These are phyloP conservation scores for Phytophthora citrophthora DNA, from an alignment of 352 stramenopile genomes.

Conservation along the genomic window DNA sequence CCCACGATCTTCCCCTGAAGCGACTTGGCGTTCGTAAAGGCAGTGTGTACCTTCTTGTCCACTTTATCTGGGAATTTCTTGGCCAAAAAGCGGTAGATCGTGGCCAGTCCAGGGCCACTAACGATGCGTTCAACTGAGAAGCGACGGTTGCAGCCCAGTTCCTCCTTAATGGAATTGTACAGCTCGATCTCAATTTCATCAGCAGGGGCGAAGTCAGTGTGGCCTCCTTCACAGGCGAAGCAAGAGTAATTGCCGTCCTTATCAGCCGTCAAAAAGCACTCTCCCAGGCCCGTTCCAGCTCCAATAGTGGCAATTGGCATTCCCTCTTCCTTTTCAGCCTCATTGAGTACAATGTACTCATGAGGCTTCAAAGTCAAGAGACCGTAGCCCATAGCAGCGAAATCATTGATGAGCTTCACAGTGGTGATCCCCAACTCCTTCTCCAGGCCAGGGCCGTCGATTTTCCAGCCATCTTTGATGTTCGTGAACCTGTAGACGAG, in stretches of 20 bases:
- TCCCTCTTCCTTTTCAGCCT: constrained; percentile 64
- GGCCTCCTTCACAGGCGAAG: constrained; percentile 94
- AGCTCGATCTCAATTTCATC: constrained; percentile 90
- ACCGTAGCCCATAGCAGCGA: constrained; percentile 97
- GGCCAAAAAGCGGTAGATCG: constrained; percentile 96
- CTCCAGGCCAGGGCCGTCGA: constrained; percentile 84
- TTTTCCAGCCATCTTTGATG: constrained; percentile 91
- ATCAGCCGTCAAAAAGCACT: constrained; percentile 95
- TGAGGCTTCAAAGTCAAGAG: constrained; percentile 94
- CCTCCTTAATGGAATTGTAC: constrained; percentile 83
- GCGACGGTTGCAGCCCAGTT: constrained; percentile 86
- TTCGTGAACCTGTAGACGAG: constrained; percentile 87
- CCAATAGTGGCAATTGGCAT: constrained; percentile 96
- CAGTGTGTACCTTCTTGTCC: constrained; percentile 76
- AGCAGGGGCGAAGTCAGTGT: constrained; percentile 95
- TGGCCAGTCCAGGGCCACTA: constrained; percentile 94
- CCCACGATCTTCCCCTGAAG: constrained; percentile 88
- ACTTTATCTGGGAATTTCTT: constrained; percentile 91
- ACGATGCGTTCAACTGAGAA: constrained; percentile 97
- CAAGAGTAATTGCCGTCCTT: constrained; percentile 90
- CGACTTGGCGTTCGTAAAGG: constrained; percentile 66
- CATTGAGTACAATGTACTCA: constrained; percentile 92
- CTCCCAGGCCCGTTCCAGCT: constrained; percentile 95
- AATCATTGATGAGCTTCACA: constrained; percentile 97
- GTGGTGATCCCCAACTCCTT: constrained; percentile 83